Evolutionary conservation across 2,329 filamentous ascomycete species (phyloP).

Genomic region (Calonectria multiphialidica): DNA sequence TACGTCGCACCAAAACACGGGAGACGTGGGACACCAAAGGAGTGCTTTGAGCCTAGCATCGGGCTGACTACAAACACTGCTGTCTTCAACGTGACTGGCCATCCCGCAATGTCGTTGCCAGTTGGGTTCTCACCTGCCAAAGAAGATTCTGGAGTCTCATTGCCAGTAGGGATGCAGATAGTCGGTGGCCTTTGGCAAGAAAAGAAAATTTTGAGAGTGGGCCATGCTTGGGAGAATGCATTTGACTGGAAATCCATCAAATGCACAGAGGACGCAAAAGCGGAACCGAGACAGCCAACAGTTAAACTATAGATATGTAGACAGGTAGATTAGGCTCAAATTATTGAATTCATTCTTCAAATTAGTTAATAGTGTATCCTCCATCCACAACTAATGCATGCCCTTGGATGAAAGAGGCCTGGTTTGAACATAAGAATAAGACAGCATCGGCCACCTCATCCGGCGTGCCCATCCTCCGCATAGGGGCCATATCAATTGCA

Average conservation of each 20-base stretch:
- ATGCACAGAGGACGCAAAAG: not conserved
- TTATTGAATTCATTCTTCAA: not conserved
- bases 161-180: constrained; percentile 68
- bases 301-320: not conserved
- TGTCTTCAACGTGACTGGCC: constrained; percentile 68
- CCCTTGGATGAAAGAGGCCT: constrained; percentile 64
- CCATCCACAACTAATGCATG: constrained; percentile 66
- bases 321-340: not conserved
- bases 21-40: constrained; percentile 51
- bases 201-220: constrained; percentile 56
- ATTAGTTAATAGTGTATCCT: constrained; percentile 62
- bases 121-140: constrained; percentile 58
- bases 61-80: constrained; percentile 68
- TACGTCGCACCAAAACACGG: constrained; percentile 60
- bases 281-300: no score
- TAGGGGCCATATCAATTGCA: constrained; percentile 60
- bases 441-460: constrained; percentile 63
- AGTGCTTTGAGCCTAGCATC: constrained; percentile 63
- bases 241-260: constrained; percentile 54
- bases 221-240: constrained; percentile 59
- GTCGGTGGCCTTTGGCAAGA: constrained; percentile 66
- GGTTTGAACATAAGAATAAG: constrained; percentile 61
- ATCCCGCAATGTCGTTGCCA: constrained; percentile 66
- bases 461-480: constrained; percentile 62
- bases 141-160: constrained; percentile 50